A percentile compares a stretch with the other conserved stretches of the same genome.
Conservation (phyloP, 108 stramenopile genomes). For the Mediolabrus comicus region DNA sequence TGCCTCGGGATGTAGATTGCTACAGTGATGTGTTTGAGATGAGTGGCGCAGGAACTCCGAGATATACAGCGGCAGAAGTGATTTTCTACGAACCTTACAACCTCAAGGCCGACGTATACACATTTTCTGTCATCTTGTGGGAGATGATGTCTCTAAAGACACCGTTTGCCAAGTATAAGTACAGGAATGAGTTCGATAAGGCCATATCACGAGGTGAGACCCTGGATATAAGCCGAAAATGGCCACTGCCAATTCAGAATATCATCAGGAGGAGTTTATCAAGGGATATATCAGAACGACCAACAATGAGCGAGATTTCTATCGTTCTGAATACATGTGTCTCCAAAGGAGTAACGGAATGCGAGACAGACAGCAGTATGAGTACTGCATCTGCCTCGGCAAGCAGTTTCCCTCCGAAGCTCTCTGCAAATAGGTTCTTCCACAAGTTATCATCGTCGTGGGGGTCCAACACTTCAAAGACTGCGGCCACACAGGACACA, state of each 20-base stretch:
- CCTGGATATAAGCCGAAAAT: background rate
- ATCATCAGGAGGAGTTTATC: background rate
- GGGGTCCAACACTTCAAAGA: no score
- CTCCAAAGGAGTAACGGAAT: background rate
- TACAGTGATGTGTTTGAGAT: conserved; percentile 62
- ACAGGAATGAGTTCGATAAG: background rate
- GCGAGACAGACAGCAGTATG: background rate
- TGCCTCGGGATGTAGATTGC: conserved; percentile 56
- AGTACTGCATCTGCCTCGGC: no score
- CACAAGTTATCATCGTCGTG: no score
- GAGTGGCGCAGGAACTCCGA: conserved; percentile 69
- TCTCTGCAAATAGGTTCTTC: no score
- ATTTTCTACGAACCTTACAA: conserved; percentile 63
- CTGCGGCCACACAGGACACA: no score
- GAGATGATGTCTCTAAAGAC: background rate
- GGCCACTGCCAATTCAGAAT: background rate
- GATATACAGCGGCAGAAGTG: conserved; percentile 25
- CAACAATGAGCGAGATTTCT: background rate
- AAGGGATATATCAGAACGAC: background rate
- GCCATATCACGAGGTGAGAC: background rate
- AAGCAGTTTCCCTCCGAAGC: no score
- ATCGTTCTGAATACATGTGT: background rate
- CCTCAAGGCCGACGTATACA: conserved; percentile 17
- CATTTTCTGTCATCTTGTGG: background rate
- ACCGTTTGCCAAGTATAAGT: conserved; percentile 19